Evolutionary conservation across 805 yeast genomes (phyloP).

Genomic region (Ogataea polymorpha): DNA sequence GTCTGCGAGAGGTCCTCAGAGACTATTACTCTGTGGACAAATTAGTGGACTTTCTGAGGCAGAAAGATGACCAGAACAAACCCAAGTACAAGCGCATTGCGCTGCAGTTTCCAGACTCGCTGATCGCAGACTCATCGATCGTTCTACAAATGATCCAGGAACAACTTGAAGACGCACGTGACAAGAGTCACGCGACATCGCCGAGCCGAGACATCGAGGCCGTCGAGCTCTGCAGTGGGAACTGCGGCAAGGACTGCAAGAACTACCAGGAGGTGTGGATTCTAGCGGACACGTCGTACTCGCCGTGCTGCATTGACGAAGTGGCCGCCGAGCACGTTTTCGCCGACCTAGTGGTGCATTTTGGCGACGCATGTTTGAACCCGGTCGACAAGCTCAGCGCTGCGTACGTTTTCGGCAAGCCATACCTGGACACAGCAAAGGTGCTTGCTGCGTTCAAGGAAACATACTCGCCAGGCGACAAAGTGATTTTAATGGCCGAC

Average conservation of each 20-base stretch:
- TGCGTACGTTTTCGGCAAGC: constrained; percentile 75
- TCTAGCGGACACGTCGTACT: constrained; percentile 92
- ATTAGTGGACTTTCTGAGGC: constrained; percentile 21
- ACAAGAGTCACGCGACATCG: background rate
- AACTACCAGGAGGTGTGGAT: constrained; percentile 57
- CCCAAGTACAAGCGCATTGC: constrained; percentile 54
- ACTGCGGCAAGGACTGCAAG: constrained; percentile 30
- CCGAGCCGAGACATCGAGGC: constrained; percentile 26
- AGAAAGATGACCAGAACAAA: constrained; percentile 28
- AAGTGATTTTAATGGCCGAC: constrained; percentile 69
- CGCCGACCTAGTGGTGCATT: constrained; percentile 84
- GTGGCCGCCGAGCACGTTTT: constrained; percentile 92
- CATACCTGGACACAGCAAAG: constrained; percentile 44
- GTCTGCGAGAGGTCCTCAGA: constrained; percentile 35
- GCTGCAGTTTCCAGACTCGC: constrained; percentile 83
- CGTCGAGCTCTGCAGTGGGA: constrained; percentile 24
- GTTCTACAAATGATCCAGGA: constrained; percentile 56
- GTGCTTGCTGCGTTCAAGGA: constrained; percentile 40
- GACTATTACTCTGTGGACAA: constrained; percentile 51
- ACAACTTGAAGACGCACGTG: constrained; percentile 23
- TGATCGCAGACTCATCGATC: constrained; percentile 75
- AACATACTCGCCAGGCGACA: constrained; percentile 39
- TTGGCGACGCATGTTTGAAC: constrained; percentile 92
- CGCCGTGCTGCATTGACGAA: constrained; percentile 94
- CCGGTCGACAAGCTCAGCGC: constrained; percentile 72